A percentile compares a stretch with the other conserved stretches of the same genome.
Evolutionary conservation across 352 stramenopile species (phyloP).

Genomic region (Aphanomyces stellatus): DNA sequence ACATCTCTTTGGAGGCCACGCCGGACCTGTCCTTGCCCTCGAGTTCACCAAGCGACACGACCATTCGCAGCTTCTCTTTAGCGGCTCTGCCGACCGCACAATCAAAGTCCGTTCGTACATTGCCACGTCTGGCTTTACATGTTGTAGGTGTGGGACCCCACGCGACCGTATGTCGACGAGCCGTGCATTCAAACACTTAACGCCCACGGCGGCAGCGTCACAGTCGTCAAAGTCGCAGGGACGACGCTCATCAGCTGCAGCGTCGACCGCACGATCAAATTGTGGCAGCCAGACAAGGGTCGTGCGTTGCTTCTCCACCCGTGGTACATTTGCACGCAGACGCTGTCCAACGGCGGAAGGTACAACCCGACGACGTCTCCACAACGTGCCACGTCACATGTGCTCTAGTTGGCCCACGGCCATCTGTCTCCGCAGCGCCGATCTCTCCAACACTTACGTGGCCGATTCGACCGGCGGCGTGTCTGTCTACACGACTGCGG

Average conservation of each 20-base stretch:
- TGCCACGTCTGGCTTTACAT: not conserved
- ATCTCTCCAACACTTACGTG: slow-evolving; percentile 43
- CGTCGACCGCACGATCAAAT: slow-evolving; percentile 54
- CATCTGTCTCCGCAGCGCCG: slow-evolving; percentile 41
- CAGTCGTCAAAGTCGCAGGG: slow-evolving; percentile 37
- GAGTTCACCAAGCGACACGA: slow-evolving; percentile 36
- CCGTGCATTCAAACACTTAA: slow-evolving; percentile 59
- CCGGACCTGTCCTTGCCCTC: slow-evolving; percentile 39
- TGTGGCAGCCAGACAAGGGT: slow-evolving; percentile 49
- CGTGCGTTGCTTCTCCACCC: slow-evolving; percentile 56
- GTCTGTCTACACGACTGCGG: slow-evolving; percentile 40
- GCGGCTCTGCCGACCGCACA: slow-evolving; percentile 47
- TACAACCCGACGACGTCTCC: no score
- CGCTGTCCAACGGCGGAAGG: slow-evolving; percentile 38
- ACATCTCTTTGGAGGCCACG: slow-evolving; percentile 39
- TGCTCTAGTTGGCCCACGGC: slow-evolving; percentile 41
- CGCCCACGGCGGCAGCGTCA: slow-evolving; percentile 45
- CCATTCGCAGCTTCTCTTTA: slow-evolving; percentile 50
- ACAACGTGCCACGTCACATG: no score
- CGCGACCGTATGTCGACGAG: slow-evolving; percentile 22
- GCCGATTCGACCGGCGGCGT: slow-evolving; percentile 51
- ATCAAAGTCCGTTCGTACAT: slow-evolving; percentile 36
- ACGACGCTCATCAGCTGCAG: slow-evolving; percentile 58
- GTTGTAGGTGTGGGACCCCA: slow-evolving; percentile 38
- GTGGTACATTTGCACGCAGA: slow-evolving; percentile 53